A percentile compares a stretch with the other conserved stretches of the same genome.
These are phyloP conservation scores for Euryodendron excelsum DNA, from an alignment of 148 eudicot species.

Conservation along the genomic window DNA sequence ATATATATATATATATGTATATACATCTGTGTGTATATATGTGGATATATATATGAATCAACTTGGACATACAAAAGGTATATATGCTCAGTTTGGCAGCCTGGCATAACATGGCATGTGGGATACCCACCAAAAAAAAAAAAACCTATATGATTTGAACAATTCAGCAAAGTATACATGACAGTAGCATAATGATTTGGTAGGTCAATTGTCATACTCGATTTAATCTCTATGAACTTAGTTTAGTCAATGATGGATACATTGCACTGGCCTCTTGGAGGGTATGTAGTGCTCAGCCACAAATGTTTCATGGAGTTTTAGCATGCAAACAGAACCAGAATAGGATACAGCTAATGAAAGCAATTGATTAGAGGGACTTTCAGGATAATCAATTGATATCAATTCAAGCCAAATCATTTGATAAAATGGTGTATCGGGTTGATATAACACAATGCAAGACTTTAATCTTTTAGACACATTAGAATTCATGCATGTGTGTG, in stretches of 20 bases:
- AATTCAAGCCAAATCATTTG: too few relatives aligned
- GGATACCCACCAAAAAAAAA: neutral
- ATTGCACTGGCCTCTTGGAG: neutral
- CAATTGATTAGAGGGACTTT: too few relatives aligned
- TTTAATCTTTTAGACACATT: too few relatives aligned
- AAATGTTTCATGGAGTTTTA: too few relatives aligned
- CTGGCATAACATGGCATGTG: conserved; percentile 8
- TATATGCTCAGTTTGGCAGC: neutral
- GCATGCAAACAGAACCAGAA: too few relatives aligned
- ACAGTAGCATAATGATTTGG: neutral
- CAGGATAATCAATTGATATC: too few relatives aligned
- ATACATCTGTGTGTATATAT: neutral
- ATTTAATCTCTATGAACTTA: too few relatives aligned
- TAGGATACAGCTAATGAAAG: too few relatives aligned
- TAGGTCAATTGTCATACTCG: neutral
- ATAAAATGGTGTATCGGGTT: too few relatives aligned
- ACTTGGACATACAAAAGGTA: conserved; percentile 3
- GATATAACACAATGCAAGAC: too few relatives aligned
- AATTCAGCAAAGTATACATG: neutral
- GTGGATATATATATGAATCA: neutral
- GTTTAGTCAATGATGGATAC: neutral
- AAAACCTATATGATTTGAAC: neutral
- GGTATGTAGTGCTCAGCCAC: too few relatives aligned
- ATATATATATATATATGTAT: neutral
- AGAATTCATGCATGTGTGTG: neutral